Evolutionary conservation across 805 yeast genomes (phyloP), one percentile per base, ranked within the genome.

Genomic region (Ogataea paradorogensis): DNA sequence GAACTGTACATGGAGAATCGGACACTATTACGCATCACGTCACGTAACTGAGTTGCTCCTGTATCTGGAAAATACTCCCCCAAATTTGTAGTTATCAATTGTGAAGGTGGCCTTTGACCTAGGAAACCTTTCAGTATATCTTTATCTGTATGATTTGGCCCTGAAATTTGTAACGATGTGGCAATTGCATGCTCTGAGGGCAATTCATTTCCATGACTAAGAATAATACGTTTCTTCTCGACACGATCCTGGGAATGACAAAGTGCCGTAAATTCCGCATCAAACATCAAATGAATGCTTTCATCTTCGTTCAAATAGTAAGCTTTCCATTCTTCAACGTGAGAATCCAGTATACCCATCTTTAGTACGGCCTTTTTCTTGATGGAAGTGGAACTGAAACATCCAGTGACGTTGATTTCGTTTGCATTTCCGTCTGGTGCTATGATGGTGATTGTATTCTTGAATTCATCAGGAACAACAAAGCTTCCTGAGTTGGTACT

Each of bases 91-190:
- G 97, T 86, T 45, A 91, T 93, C 51, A 90, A 74, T 56, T 88
- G 95, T 44, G 93, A 82, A 1, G 98, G 90, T 6, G 99, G 99
- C 55, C 99, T 72, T 60, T 87, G 96, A 16, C 95, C 95, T 61
- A 82, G 82, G 43, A 85, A 73, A 40, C 67, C 70, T 41, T 76
- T 68, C 51, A 73, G 27, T 4, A 40, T 45, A 2, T 45, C 29
- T 5, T 34, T 37, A 2, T 35, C 38, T 8, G 30, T 16, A 4
- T 13, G 20, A 5, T 9, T 3, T 4, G 37, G 28, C 2, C 35
- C 27, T 4, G 37, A 30, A n/a, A 45, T 43, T 14, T 27, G 43
- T 14, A 23, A 35, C 26, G 48, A 42, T 8, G 24, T 42, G 9
- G 46, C 35, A n/a, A 42, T 23, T 9, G 50, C 46, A n/a, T 36